A percentile compares a stretch with the other conserved stretches of the same genome.
These are phyloP conservation scores for Dactylella cylindrospora DNA, from an alignment of 2,329 filamentous ascomycete genomes.

Conservation along the genomic window DNA sequence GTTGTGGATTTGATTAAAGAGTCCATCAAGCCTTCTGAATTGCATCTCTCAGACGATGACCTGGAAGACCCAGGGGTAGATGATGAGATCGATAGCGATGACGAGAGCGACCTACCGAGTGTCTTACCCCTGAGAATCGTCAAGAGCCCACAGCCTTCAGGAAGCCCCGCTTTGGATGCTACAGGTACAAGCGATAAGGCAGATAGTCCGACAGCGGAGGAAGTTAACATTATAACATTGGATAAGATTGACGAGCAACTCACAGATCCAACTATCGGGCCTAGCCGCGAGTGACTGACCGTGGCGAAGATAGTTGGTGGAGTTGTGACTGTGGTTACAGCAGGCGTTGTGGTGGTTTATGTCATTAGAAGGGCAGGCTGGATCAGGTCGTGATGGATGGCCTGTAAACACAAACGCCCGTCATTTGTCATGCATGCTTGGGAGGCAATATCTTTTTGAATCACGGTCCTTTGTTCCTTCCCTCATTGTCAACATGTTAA, in stretches of 20 bases:
- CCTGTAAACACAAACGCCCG: too few relatives aligned
- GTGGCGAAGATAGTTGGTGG: conserved; percentile 12
- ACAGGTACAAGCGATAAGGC: too few relatives aligned
- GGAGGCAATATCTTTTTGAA: conserved; percentile 2
- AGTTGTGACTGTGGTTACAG: conserved; percentile 15
- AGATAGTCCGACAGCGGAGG: conserved; percentile 31
- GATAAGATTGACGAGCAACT: conserved; percentile 42
- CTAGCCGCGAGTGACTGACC: conserved; percentile 39
- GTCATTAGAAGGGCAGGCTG: conserved; percentile 25
- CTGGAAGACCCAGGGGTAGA: conserved; percentile 32
- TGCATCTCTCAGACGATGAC: conserved; percentile 42
- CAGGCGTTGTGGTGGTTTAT: conserved; percentile 26
- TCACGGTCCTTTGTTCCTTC: background rate
- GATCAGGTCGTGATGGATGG: conserved; percentile 27
- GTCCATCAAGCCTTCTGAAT: conserved; percentile 29
- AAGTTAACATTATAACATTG: conserved; percentile 41
- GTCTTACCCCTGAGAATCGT: conserved; percentile 37
- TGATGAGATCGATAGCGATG: conserved; percentile 35
- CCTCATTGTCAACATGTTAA: too few relatives aligned
- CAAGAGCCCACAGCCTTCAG: conserved; percentile 13
- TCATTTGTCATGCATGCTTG: background rate
- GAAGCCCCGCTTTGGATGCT: background rate
- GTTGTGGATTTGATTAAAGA: conserved; percentile 43
- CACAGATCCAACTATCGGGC: conserved; percentile 33
- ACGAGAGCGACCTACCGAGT: conserved; percentile 33